A percentile compares a stretch with the other conserved stretches of the same genome.
Conservation (phyloP, 2,329 filamentous ascomycete species). For the Paecilomyces dactylethromorphus region DNA sequence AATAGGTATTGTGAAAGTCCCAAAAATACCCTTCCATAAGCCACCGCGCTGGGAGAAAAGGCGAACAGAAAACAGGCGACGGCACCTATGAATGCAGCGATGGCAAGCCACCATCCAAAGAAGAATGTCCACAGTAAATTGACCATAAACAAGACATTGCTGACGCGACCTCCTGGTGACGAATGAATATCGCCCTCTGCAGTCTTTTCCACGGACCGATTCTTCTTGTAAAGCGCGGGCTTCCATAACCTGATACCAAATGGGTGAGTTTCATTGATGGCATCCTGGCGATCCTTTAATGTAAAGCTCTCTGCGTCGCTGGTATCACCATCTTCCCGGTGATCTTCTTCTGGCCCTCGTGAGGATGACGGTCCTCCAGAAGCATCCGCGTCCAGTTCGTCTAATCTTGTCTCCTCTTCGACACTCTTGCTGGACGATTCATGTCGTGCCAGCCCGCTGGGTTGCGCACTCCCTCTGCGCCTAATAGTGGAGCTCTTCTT, state of each 20-base stretch:
- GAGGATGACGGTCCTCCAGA: constrained; percentile 14
- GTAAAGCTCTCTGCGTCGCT: constrained; percentile 98
- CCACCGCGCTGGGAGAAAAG: constrained; percentile 70
- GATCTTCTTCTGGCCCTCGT: constrained; percentile 12
- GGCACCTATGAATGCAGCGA: constrained; percentile 67
- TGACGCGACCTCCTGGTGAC: constrained; percentile 79
- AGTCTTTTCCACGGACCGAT: constrained; percentile 89
- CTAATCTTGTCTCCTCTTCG: constrained; percentile 29
- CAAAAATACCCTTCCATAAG: constrained; percentile 80
- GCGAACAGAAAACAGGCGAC: constrained; percentile 72
- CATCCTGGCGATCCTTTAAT: constrained; percentile 89
- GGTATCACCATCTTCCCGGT: constrained; percentile 35
- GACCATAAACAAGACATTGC: constrained; percentile 75
- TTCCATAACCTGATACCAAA: constrained; percentile 99
- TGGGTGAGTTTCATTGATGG: constrained; percentile 97
- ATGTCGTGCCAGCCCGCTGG: constrained; percentile 24
- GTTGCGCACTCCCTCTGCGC: constrained; percentile 27
- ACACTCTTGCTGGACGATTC: constrained; percentile 33
- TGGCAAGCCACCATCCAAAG: constrained; percentile 94
- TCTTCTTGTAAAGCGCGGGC: constrained; percentile 95
- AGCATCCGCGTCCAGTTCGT: constrained; percentile 19
- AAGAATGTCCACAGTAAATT: constrained; percentile 85
- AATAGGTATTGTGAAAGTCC: constrained; percentile 81
- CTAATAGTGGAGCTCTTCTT: constrained; percentile 34
- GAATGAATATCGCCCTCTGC: constrained; percentile 97